Conservation (phyloP, 192 early-diverging fungal genomes). For the Jimgerdemannia flammicorona region DNA sequence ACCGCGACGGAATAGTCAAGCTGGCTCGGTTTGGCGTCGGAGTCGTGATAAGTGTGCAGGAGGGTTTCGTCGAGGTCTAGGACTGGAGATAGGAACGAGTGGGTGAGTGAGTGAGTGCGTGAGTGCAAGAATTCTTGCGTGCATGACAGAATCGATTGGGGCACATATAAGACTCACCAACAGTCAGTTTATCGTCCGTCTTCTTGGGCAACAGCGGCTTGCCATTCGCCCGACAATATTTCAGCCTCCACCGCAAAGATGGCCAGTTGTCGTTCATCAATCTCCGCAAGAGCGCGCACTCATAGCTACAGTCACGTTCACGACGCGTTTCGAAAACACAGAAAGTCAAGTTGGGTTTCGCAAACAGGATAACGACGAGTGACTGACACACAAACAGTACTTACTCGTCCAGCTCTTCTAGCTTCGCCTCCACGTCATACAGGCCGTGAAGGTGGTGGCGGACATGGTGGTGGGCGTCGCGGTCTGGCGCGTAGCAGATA, state of each 20-base stretch:
- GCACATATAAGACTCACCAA: conserved; percentile 15
- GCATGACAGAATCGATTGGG: not conserved
- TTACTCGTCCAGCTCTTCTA: conserved; percentile 37
- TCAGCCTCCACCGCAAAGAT: conserved; percentile 25
- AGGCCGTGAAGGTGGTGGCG: not conserved
- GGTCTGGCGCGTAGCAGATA: too few relatives aligned
- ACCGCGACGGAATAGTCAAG: conserved; percentile 20
- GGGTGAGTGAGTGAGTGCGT: not conserved
- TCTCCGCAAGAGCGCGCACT: conserved; percentile 27
- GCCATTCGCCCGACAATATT: conserved; percentile 13
- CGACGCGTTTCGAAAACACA: not conserved
- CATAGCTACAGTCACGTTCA: conserved; percentile 11
- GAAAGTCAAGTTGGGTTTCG: not conserved
- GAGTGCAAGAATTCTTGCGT: not conserved
- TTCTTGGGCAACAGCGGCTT: conserved; percentile 32
- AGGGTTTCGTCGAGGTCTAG: conserved; percentile 34
- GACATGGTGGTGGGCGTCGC: not conserved
- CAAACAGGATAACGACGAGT: not conserved
- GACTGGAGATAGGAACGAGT: conserved; percentile 7
- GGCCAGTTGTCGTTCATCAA: conserved; percentile 31
- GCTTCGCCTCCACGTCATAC: conserved; percentile 13
- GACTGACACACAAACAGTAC: not conserved
- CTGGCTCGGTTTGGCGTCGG: conserved; percentile 7
- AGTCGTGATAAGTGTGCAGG: conserved; percentile 27
- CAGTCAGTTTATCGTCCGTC: conserved; percentile 21